Base-by-base conservation (phyloP, 768 basidiomycete species). In the Heimioporus sp. region DNA sequence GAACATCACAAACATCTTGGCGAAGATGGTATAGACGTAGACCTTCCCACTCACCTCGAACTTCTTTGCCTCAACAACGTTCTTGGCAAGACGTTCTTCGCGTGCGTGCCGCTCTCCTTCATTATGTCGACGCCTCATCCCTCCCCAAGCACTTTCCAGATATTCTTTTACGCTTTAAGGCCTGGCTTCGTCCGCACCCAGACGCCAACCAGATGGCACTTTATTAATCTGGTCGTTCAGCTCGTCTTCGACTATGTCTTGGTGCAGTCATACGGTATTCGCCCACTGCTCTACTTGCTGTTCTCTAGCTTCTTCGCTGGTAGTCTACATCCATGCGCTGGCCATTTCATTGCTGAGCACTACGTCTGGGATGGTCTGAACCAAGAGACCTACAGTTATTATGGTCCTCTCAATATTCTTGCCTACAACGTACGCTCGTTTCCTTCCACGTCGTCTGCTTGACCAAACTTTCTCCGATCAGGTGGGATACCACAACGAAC, bases 401-500 rank as follows among this genome's bases (percentile, higher is more conserved):
- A 99, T 60, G 97, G 97, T 0, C 81, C 82, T 51, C 75, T 98
- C 50, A 99, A 99, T 69, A 54, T 86, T 13, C 72, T 98, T 19
- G 92, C 93, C 13, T 99, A 98, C 70, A 99, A 99, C 58, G 96
- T 91, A 55, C 54, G 87, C 75, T 16, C n/a, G 15, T 32, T 39
- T 45, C 11, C 12, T 49, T 38, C 16, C 2, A 0, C 41, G 39
- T 31, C 15, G 37, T 50, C 28, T 36, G 6, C 28, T 47, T 37
- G 30, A 8, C 44, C 49, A 16, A 62, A 21, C 37, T 19, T 13
- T 21, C 20, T 10, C 9, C 40, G 13, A 49, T 17, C 57, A 93
- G 91, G 92, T 98, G 59, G 97, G 97, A 36, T 98, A 98, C 66
- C 97, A 99, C 69, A 98, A 99, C 70, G 97, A 98, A 64, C 97